phyloP scores from a whole-genome alignment of 106 monocot species.

The Platanthera zijinensis region DNA sequence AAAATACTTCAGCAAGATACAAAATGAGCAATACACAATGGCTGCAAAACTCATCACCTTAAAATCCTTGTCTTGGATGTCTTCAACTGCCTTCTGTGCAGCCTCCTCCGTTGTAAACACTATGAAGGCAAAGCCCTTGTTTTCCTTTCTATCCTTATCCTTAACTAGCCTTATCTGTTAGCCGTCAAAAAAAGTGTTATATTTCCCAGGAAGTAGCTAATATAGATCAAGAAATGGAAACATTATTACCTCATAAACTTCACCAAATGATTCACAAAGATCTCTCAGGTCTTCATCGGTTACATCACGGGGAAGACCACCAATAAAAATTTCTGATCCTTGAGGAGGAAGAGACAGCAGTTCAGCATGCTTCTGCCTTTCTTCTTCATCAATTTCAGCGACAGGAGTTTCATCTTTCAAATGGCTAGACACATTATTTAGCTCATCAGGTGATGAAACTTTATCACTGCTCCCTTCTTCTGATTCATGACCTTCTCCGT shows the following conservation, averaged over 20 bases:
- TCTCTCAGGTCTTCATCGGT: conserved; percentile 79
- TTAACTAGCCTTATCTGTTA: conserved; percentile 68
- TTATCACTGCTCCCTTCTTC: conserved; percentile 33
- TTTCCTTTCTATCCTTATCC: conserved; percentile 86
- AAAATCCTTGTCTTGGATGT: conserved; percentile 79
- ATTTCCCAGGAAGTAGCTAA: background rate
- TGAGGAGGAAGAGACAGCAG: conserved; percentile 88
- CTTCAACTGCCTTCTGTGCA: conserved; percentile 82
- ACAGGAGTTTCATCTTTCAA: conserved; percentile 12
- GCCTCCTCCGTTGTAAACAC: conserved; percentile 64
- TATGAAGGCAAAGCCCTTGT: conserved; percentile 91
- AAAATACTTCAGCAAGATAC: background rate
- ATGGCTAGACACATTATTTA: conserved; percentile 20
- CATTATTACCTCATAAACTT: conserved; percentile 69
- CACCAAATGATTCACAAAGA: conserved; percentile 80
- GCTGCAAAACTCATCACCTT: conserved; percentile 33
- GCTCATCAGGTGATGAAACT: conserved; percentile 16
- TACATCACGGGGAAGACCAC: conserved; percentile 72
- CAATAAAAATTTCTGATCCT: conserved; percentile 93
- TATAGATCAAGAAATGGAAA: background rate
- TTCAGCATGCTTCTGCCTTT: conserved; percentile 55
- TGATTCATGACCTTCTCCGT: conserved; percentile 21
- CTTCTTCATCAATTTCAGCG: conserved; percentile 35
- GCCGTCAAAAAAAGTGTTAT: conserved; percentile 3
- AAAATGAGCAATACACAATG: background rate